Evolutionary conservation across 1,284 basidiomycete species (phyloP).

Genomic region (Rhodofomes roseus): DNA sequence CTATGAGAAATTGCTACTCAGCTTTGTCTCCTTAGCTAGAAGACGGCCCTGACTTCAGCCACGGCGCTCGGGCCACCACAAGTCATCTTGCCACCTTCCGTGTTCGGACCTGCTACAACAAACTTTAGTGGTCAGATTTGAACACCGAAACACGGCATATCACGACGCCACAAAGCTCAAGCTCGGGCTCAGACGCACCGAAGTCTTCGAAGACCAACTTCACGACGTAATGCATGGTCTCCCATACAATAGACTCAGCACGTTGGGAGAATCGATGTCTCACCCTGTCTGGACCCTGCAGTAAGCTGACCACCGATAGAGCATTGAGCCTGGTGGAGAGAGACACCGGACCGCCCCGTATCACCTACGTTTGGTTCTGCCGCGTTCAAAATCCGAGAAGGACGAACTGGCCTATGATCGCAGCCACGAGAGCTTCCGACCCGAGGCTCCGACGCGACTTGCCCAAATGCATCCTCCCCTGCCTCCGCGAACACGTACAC

Average conservation of each 20-base stretch:
- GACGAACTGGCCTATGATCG: background rate
- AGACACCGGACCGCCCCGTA: background rate
- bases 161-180: background rate
- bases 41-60: background rate
- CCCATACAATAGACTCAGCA: background rate
- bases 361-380: background rate
- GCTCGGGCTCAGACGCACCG: background rate
- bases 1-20: background rate
- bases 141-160: background rate
- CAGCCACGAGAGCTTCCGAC: background rate
- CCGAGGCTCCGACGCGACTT: background rate
- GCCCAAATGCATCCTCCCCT: background rate
- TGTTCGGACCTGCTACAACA: background rate
- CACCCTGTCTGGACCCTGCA: background rate
- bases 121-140: background rate
- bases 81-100: background rate
- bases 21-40: background rate
- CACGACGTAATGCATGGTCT: background rate
- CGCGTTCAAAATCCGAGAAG: background rate
- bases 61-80: background rate
- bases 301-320: background rate
- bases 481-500: background rate
- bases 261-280: no score
- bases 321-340: background rate
- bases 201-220: background rate